Base-by-base conservation (phyloP, 139 green algal species). In the Chlorella vulgaris region DNA sequence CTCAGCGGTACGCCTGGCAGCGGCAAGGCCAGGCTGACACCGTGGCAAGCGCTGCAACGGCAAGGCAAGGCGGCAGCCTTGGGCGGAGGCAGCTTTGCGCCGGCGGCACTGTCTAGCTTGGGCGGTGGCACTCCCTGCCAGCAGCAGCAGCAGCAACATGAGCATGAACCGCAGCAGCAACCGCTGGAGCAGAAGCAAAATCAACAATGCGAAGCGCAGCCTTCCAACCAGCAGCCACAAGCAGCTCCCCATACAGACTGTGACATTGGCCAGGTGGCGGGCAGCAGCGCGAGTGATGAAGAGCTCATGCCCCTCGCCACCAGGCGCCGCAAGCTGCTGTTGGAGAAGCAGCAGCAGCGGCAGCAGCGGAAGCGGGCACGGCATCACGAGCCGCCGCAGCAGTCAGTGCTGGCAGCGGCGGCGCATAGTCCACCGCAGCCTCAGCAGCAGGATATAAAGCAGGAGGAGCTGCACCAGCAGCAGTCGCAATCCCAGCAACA, bases 11-110 rank as follows among this genome's bases (percentile, higher is more conserved):
- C 73, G 22, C 36, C 73, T 26, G 28, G 29, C 35, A 68, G 51
- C 26, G 53, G 73, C 53, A 79, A 68, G 53, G 35, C 68, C 19
- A 79, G 68, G 35, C 73, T 79, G 18, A 68, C 50, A 2, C 73
- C 53, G 2, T 63, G 39, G 73, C 73, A 68, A 35, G 73, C 53
- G 26, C 36, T 79, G 1, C 36, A 28, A 21, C 71, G 71, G 4
- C 38, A 39, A 35, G 70, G n/a, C 6, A 50, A 8, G 4, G 42
- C 19, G 15, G 66, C 15, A 21, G 66, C 33, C 22, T 21, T 19
- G 38, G 15, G 42, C 7, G 10, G 21, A 50, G 66, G 33, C 36
- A 19, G 51, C 21, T 38, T 22, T 19, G 66, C 38, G 38, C 66
- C 40, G 38, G n/a, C n/a, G n/a, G n/a, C n/a, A n/a, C n/a, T n/a